Evolutionary conservation across 352 stramenopile species (phyloP), one percentile per base, ranked within the genome.

Genomic region (Phytophthora sansomeana): DNA sequence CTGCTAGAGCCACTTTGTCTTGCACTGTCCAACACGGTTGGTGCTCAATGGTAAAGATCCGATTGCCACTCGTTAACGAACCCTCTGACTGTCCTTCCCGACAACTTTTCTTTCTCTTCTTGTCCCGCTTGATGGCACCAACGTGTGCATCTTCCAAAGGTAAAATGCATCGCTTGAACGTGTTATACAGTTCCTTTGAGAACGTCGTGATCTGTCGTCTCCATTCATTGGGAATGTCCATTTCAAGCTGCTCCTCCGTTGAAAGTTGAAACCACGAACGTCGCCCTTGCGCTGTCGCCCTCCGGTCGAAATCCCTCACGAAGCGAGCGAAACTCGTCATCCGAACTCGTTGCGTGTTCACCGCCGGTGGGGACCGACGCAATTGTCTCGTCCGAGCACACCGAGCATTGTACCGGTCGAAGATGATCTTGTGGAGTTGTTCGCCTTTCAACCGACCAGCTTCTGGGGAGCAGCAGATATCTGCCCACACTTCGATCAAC

Each of bases 211-310:
- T 10, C 17, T 71, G 53, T 1, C 66, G 66, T 19, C 61, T 30
- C 53, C 39, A 70, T 17, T 67, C 60, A 7, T 30, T 36, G 7
- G 60, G 60, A 6, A 71, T 67, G 1, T 62, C 32, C 5, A 56
- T 13, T 17, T 41, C 5, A 4, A 44, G 17, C 3, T 66, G 66
- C 16, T 74, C 60, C 2, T 62, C 17, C 13, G 5, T 16, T 1
- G 60, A 59, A 11, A 70, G 49, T 17, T 74, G 39, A 11, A 63
- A 59, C 66, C 66, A 74, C 36, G 38, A 36, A 9, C 47, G 54
- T 21, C 43, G 19, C 16, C 61, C 66, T 21, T 50, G 16, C 9
- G 60, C 11, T 1, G 33, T 11, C 17, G 43, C 26, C 3, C 13
- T 7, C 11, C 19, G 35, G 38, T 74, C 54, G 13, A 67, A 74